Base-by-base conservation (phyloP, 2,329 filamentous ascomycete genomes). In the Scorias spongiosa region DNA sequence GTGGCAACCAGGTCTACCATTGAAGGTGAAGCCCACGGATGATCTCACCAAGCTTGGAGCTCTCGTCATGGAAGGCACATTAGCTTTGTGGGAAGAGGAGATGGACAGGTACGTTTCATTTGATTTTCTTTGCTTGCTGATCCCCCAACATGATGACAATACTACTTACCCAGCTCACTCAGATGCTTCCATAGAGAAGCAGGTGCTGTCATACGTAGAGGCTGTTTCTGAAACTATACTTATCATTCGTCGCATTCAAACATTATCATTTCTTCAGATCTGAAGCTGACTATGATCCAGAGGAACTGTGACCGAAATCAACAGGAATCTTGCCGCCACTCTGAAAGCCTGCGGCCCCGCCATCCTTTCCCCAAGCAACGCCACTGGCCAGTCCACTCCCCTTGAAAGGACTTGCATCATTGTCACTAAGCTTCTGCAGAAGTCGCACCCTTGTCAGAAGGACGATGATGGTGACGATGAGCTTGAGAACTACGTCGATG, bases 151-250 rank as follows among this genome's bases (percentile, higher is more conserved):
- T 86, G 87, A 95, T 95, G 87, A 94, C 67, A 72, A 76, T 71
- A 66, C 70, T 77, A 42, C 88, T 89, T 76, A 89, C 89, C 87
- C 88, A 95, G 88, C 88, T 95, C 89, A 95, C 88, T 94, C 85
- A 84, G 83, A 96, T 81, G 80, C 84, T 75, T 69, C 48, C 32
- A 36, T 5, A 12, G 32, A 36, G 32, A 36, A 52, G 56, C 57
- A 59, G 48, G 48, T 59, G 57, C 57, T 59, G 56, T 46, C 45
- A 58, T 45, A 45, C 49, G 49, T 58, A 59, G 57, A 59, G 57
- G 57, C 66, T 70, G 64, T 70, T 70, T 66, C 69, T 73, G 68
- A 72, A 58, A 42, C 43, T 36, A 44, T 47, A 42, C 39, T 40
- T 40, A 43, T 28, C 43, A 36, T 41, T 49, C 44, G 12, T 15